These are phyloP conservation scores for Fomitopsis serialis DNA, from an alignment of 768 basidiomycete species.

Conservation along the genomic window DNA sequence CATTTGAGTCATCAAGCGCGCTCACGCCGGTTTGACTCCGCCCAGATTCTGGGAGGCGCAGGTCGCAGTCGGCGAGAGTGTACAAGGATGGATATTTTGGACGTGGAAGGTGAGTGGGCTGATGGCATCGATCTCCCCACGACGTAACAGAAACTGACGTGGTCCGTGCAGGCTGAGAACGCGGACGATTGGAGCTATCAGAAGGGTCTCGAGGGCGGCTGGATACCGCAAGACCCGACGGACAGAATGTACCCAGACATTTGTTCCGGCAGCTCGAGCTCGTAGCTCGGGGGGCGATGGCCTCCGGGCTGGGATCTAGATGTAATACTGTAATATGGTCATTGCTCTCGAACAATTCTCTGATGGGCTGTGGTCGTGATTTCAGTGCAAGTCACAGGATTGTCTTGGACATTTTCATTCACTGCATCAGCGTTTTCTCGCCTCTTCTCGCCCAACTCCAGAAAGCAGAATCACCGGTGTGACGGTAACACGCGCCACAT, in stretches of 20 bases:
- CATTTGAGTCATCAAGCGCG: not conserved
- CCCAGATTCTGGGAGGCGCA: conserved; percentile 77
- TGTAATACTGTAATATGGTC: too few relatives aligned
- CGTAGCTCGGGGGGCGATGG: too few relatives aligned
- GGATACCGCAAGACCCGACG: conserved; percentile 72
- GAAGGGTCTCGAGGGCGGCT: conserved; percentile 67
- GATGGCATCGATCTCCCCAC: not conserved
- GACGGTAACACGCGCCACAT: not conserved
- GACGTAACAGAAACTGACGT: not conserved
- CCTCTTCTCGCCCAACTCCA: too few relatives aligned
- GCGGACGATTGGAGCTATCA: conserved; percentile 77
- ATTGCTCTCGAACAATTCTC: too few relatives aligned
- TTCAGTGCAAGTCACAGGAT: too few relatives aligned
- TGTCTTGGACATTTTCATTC: too few relatives aligned
- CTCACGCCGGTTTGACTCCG: not conserved
- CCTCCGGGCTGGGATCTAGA: too few relatives aligned
- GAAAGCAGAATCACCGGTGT: too few relatives aligned
- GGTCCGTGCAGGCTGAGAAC: conserved; percentile 44
- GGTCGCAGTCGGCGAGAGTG: conserved; percentile 64
- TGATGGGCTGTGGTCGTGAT: too few relatives aligned
- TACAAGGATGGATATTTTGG: conserved; percentile 73
- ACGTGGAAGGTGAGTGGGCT: conserved; percentile 60
- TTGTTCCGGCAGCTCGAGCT: conserved; percentile 37
- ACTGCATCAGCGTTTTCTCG: too few relatives aligned
- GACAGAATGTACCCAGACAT: conserved; percentile 59